phyloP scores from a whole-genome alignment of 2,329 filamentous ascomycete species.

The Colletotrichum zoysiae region DNA sequence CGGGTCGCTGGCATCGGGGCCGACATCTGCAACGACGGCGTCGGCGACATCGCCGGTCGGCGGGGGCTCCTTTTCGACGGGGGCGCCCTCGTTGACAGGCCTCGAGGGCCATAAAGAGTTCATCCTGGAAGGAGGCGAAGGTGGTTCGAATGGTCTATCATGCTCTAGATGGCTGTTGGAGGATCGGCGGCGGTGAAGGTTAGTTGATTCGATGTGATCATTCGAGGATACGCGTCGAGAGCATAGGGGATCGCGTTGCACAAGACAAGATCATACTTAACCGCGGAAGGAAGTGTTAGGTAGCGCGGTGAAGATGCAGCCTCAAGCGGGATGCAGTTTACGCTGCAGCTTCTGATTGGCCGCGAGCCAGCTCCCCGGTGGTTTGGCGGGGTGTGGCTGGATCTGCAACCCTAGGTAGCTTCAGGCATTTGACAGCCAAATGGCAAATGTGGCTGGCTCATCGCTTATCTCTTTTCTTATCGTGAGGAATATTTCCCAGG shows the following conservation, averaged over 20 bases:
- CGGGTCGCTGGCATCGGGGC: conserved; percentile 53
- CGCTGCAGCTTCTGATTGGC: conserved; percentile 39
- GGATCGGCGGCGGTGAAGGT: not conserved
- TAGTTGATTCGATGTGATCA: not conserved
- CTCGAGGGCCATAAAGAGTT: conserved; percentile 59
- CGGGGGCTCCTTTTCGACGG: conserved; percentile 37
- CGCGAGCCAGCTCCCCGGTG: conserved; percentile 6
- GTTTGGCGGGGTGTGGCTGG: conserved; percentile 38
- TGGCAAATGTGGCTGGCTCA: not conserved
- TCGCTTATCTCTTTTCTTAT: conserved; percentile 17
- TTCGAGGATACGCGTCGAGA: conserved; percentile 16
- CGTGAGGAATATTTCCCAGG: not conserved
- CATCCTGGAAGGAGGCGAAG: conserved; percentile 52
- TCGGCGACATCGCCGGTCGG: conserved; percentile 56
- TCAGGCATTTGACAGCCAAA: not conserved
- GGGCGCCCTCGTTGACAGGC: conserved; percentile 50
- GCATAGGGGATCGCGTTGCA: conserved; percentile 10
- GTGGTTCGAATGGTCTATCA: conserved; percentile 20
- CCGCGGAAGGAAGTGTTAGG: conserved; percentile 23
- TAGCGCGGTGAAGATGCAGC: conserved; percentile 29
- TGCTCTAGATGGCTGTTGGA: conserved; percentile 21
- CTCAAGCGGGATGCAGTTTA: conserved; percentile 39
- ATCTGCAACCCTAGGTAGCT: conserved; percentile 4
- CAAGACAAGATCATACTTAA: conserved; percentile 14
- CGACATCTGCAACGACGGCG: conserved; percentile 55